A percentile compares a stretch with the other conserved stretches of the same genome.
These are phyloP conservation scores for Neofusicoccum sp. DNA, from an alignment of 2,329 filamentous ascomycete species.

Conservation along the genomic window DNA sequence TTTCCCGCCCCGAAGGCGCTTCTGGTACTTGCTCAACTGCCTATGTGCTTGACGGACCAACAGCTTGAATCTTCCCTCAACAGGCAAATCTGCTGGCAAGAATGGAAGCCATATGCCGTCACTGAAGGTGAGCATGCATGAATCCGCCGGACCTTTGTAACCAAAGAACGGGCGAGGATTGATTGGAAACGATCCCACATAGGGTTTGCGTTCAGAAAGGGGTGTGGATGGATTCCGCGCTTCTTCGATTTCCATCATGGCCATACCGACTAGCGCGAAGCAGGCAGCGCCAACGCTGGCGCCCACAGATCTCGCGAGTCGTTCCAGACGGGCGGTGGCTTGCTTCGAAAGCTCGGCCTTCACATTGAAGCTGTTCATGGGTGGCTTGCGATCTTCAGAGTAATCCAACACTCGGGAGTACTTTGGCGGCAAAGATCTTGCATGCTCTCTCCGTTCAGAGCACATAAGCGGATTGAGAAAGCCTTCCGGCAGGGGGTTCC, in stretches of 20 bases:
- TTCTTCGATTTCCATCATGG: slow-evolving; percentile 51
- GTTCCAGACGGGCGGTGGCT: slow-evolving; percentile 23
- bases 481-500: slow-evolving; percentile 41
- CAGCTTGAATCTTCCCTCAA: slow-evolving; percentile 43
- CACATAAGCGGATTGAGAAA: slow-evolving; percentile 48
- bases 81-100: slow-evolving; percentile 36
- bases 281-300: slow-evolving; percentile 48
- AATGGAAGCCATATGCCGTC: slow-evolving; percentile 51
- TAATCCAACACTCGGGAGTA: slow-evolving; percentile 46
- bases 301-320: slow-evolving; percentile 22
- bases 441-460: slow-evolving; percentile 22
- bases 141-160: slow-evolving; percentile 42
- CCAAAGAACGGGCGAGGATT: slow-evolving; percentile 50
- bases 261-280: slow-evolving; percentile 49
- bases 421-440: slow-evolving; percentile 32
- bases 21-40: slow-evolving; percentile 49
- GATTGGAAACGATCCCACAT: slow-evolving; percentile 50
- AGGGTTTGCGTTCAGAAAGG: slow-evolving; percentile 36
- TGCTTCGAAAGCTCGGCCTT: slow-evolving; percentile 40
- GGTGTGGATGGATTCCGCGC: slow-evolving; percentile 32
- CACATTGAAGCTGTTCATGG: slow-evolving; percentile 39
- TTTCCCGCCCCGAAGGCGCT: slow-evolving; percentile 32
- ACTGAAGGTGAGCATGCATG: slow-evolving; percentile 52
- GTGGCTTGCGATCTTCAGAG: slow-evolving; percentile 32
- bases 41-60: slow-evolving; percentile 46